Conservation (phyloP, 805 yeast species). For the Ogataea dorogensis region DNA sequence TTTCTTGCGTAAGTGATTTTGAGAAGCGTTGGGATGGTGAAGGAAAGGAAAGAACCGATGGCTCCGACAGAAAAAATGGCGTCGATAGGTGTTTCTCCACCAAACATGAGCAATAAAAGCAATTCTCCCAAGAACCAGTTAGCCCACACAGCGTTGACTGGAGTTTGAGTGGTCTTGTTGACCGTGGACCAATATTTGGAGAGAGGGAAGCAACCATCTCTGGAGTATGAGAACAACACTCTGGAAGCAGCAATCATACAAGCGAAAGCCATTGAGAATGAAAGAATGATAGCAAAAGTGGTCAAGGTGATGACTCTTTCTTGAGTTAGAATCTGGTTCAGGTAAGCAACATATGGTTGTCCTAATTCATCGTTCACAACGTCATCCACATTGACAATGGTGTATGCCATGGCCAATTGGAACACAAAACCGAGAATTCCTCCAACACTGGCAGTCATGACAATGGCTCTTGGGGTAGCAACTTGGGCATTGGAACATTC, state of each 20-base stretch:
- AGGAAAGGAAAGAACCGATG: constrained; percentile 63
- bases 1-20: constrained; percentile 53
- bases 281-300: constrained; percentile 41
- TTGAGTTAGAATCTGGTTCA: constrained; percentile 45
- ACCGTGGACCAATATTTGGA: constrained; percentile 52
- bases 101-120: constrained; percentile 55
- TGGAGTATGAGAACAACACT: constrained; percentile 61
- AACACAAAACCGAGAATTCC: constrained; percentile 56
- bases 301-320: constrained; percentile 43
- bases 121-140: constrained; percentile 54
- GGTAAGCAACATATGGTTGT: constrained; percentile 57
- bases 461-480: constrained; percentile 67
- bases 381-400: constrained; percentile 47
- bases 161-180: constrained; percentile 52
- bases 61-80: constrained; percentile 75
- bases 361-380: constrained; percentile 51
- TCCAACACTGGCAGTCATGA: constrained; percentile 52
- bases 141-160: constrained; percentile 61
- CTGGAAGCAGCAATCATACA: constrained; percentile 64
- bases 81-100: constrained; percentile 61
- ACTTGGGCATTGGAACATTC: constrained; percentile 61
- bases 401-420: constrained; percentile 60
- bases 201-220: constrained; percentile 66
- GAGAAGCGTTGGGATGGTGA: constrained; percentile 57
- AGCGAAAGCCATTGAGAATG: constrained; percentile 49